These are phyloP conservation scores for Macrocystidia cucumis DNA, from an alignment of 1,284 basidiomycete genomes.

Conservation along the genomic window DNA sequence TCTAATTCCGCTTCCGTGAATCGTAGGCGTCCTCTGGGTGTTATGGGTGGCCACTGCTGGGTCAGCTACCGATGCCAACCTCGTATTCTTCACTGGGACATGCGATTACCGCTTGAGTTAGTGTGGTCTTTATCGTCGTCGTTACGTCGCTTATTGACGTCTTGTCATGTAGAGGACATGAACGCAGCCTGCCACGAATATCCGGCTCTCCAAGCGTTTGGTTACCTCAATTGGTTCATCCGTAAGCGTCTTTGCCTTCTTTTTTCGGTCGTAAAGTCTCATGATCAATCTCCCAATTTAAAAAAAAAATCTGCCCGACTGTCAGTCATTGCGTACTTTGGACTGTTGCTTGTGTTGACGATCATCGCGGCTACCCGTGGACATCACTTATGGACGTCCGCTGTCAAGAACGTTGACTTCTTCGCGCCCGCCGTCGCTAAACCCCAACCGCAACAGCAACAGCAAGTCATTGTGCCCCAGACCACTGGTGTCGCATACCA, in stretches of 20 bases:
- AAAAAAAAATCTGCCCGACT: conserved; percentile 1
- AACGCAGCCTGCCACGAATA: conserved; percentile 33
- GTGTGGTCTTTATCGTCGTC: conserved; percentile 6
- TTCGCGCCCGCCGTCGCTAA: conserved; percentile 15
- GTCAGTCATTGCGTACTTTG: conserved; percentile 31
- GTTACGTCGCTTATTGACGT: conserved; percentile 6
- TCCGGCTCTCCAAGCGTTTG: conserved; percentile 40
- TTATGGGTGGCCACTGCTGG: conserved; percentile 48
- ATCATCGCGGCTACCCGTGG: conserved; percentile 30
- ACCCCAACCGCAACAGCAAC: conserved; percentile 2
- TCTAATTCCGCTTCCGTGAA: conserved; percentile 1
- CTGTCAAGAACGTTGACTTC: conserved; percentile 30
- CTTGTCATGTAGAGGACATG: conserved; percentile 9
- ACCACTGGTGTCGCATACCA: background rate
- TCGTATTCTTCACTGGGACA: conserved; percentile 12
- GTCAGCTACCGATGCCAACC: conserved; percentile 19
- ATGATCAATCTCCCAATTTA: too few relatives aligned
- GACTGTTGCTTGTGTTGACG: conserved; percentile 25
- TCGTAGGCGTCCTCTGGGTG: conserved; percentile 43
- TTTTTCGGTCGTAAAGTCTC: conserved; percentile 9
- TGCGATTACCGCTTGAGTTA: conserved; percentile 14
- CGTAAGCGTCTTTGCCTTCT: too few relatives aligned
- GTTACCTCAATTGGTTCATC: conserved; percentile 43
- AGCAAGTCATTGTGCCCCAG: background rate
- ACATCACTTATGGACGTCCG: conserved; percentile 31